These are phyloP conservation scores for Aspergillus sp. DNA, from an alignment of 2,329 filamentous ascomycete species.

Conservation along the genomic window DNA sequence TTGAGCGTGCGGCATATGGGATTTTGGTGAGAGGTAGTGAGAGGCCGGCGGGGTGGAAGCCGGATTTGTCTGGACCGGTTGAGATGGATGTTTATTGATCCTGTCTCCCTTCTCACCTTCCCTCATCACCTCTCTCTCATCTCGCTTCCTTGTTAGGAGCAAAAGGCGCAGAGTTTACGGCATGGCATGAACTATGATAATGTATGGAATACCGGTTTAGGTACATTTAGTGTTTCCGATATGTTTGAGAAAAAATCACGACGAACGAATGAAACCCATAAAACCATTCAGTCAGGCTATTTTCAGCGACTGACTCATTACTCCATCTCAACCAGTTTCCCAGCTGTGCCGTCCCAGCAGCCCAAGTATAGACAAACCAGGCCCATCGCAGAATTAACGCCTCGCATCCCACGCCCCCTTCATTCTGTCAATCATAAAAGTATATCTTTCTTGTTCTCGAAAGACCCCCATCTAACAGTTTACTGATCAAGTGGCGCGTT, in stretches of 20 bases:
- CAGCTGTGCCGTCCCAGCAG: neutral
- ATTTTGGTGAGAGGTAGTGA: conserved; percentile 84
- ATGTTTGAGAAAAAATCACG: neutral
- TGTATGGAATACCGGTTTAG: neutral
- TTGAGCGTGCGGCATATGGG: conserved; percentile 86
- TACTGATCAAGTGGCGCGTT: neutral
- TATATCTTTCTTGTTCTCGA: neutral
- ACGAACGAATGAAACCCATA: neutral
- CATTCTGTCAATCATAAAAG: neutral
- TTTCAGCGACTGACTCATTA: neutral
- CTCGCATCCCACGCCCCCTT: too few species aligned
- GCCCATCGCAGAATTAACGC: neutral
- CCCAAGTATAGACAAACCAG: neutral
- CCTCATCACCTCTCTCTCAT: too few species aligned
- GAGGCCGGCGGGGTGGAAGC: conserved; percentile 87
- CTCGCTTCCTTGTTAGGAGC: neutral
- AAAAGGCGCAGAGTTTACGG: neutral
- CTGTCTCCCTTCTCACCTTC: neutral
- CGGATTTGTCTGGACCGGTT: conserved; percentile 60
- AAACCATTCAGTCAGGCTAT: neutral
- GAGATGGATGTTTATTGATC: conserved; percentile 41
- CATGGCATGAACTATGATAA: neutral
- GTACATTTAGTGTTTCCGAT: neutral
- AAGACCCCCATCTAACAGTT: neutral
- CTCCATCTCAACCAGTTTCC: neutral